Evolutionary conservation across 441 rosid species (phyloP).

Genomic region (Capsella rubella): DNA sequence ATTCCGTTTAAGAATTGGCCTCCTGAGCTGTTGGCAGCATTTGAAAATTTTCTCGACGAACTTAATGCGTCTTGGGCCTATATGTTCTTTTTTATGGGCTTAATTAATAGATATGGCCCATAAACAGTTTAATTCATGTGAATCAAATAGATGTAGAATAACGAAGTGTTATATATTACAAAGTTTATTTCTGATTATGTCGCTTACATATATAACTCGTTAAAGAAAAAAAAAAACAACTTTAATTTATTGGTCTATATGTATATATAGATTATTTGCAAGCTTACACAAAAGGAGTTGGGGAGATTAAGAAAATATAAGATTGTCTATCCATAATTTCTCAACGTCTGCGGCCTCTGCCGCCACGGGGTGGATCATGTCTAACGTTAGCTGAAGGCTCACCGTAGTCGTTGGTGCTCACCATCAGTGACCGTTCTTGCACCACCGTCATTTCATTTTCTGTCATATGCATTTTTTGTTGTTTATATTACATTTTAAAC

Average conservation of each 20-base stretch:
- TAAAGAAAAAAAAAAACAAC: not conserved
- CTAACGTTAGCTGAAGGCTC: constrained; percentile 59
- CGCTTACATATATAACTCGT: not conserved
- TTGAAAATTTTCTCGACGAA: constrained; percentile 10
- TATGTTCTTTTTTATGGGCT: not conserved
- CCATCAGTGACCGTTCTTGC: constrained; percentile 52
- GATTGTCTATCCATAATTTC: not conserved
- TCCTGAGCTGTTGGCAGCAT: constrained; percentile 15
- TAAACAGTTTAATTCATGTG: not conserved
- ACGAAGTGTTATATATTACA: not conserved
- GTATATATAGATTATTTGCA: constrained; percentile 20
- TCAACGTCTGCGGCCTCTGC: constrained; percentile 38
- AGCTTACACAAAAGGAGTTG: not conserved
- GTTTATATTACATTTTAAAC: not conserved
- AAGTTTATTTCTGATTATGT: not conserved
- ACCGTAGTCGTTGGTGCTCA: constrained; percentile 53
- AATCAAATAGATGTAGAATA: not conserved
- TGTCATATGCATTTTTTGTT: constrained; percentile 17
- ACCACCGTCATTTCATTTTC: constrained; percentile 36
- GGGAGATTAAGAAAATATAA: not conserved
- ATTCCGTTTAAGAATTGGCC: constrained; percentile 11
- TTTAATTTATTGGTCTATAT: not conserved
- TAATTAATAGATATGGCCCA: not conserved
- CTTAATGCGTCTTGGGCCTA: not conserved
- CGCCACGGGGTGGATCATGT: constrained; percentile 61